Conservation (phyloP, 495 filamentous ascomycete species). For the Talaromyces adpressus region DNA sequence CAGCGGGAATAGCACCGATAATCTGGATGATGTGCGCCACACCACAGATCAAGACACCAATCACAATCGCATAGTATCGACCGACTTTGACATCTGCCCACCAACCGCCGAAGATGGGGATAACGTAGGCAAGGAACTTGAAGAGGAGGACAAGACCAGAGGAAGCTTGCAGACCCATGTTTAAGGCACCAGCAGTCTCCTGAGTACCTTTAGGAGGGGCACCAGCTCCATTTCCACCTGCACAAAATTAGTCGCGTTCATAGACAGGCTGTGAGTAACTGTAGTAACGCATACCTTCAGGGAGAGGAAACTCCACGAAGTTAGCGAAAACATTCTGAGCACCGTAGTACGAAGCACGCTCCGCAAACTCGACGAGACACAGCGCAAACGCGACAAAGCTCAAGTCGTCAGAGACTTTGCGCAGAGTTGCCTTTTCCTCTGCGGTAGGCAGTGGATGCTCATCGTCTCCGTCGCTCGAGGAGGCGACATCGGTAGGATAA, state of each 20-base stretch:
- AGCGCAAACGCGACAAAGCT: slow-evolving; percentile 43
- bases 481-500: not conserved
- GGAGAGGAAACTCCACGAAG: slow-evolving; percentile 48
- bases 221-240: slow-evolving; percentile 55
- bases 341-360: slow-evolving; percentile 53
- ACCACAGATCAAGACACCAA: slow-evolving; percentile 57
- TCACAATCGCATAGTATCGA: slow-evolving; percentile 45
- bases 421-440: slow-evolving; percentile 47
- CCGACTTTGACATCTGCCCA: slow-evolving; percentile 51
- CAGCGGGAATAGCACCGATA: slow-evolving; percentile 49
- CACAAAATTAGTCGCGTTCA: slow-evolving; percentile 5
- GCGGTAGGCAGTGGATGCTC: slow-evolving; percentile 47
- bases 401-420: slow-evolving; percentile 47
- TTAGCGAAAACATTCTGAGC: slow-evolving; percentile 51
- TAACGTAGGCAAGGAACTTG: slow-evolving; percentile 50
- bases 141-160: slow-evolving; percentile 56
- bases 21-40: slow-evolving; percentile 60
- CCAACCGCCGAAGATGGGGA: slow-evolving; percentile 55
- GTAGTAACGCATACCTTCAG: slow-evolving; percentile 25
- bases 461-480: slow-evolving; percentile 15
- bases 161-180: slow-evolving; percentile 49
- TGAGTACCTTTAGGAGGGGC: slow-evolving; percentile 48
- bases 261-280: slow-evolving; percentile 10
- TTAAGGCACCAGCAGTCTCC: slow-evolving; percentile 50
- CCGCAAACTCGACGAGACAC: slow-evolving; percentile 53